A percentile compares a stretch with the other conserved stretches of the same genome.
Evolutionary conservation across 441 rosid species (phyloP).

Genomic region (Pelargonium fulgidum): DNA sequence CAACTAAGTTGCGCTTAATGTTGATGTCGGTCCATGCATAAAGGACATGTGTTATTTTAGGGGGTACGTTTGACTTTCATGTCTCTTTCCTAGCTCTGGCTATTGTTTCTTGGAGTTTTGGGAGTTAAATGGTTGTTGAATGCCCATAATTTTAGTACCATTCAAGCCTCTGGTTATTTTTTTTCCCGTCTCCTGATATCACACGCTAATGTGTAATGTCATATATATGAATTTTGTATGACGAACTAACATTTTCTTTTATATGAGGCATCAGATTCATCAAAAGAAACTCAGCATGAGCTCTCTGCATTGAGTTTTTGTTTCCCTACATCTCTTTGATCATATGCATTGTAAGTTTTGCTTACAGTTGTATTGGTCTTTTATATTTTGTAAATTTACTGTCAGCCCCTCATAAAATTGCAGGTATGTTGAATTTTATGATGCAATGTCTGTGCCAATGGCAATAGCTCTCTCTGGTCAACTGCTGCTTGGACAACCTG

Average conservation of each 20-base stretch:
- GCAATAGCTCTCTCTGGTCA: slow-evolving; percentile 90
- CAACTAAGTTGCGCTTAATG: background rate
- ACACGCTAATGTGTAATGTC: slow-evolving; percentile 4
- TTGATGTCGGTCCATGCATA: background rate
- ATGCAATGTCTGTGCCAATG: slow-evolving; percentile 89
- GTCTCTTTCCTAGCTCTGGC: background rate
- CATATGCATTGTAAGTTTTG: slow-evolving; percentile 45
- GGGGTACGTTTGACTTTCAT: too few species aligned
- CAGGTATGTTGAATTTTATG: slow-evolving; percentile 91
- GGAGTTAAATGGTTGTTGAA: slow-evolving; percentile 17
- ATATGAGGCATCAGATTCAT: slow-evolving; percentile 48
- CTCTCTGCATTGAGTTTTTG: slow-evolving; percentile 57
- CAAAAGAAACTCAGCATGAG: slow-evolving; percentile 72
- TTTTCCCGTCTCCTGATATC: background rate
- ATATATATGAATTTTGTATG: slow-evolving; percentile 19
- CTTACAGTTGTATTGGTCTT: slow-evolving; percentile 16
- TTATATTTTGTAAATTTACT: slow-evolving; percentile 34
- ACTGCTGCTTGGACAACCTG: slow-evolving; percentile 79
- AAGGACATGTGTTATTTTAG: too few species aligned
- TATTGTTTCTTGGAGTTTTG: slow-evolving; percentile 17
- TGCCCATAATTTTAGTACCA: slow-evolving; percentile 5
- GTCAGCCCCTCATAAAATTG: slow-evolving; percentile 26
- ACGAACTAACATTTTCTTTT: slow-evolving; percentile 49
- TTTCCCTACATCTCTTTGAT: slow-evolving; percentile 52
- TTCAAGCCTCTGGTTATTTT: background rate